phyloP scores from a whole-genome alignment of 2,329 filamentous ascomycete genomes.

The Lithohypha guttulata region DNA sequence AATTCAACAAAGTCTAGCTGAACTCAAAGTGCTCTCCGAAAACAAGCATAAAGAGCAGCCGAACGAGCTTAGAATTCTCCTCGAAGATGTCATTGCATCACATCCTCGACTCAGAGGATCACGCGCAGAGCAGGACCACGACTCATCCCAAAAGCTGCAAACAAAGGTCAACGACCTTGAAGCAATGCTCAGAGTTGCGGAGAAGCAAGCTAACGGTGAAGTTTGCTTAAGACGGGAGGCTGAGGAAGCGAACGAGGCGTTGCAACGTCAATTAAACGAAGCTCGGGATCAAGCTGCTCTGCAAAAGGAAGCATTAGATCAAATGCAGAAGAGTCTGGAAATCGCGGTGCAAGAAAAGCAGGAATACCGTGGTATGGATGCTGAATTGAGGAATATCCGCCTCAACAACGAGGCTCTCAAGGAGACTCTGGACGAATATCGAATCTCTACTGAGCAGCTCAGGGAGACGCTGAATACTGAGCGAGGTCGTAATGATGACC shows the following conservation, averaged over 20 bases:
- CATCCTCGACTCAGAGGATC: conserved; percentile 44
- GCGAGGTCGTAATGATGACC: conserved; percentile 7
- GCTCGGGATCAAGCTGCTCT: conserved; percentile 47
- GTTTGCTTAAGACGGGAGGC: conserved; percentile 52
- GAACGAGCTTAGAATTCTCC: conserved; percentile 49
- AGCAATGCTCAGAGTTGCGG: conserved; percentile 53
- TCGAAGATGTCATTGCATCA: conserved; percentile 52
- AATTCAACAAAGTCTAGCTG: conserved; percentile 12
- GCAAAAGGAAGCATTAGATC: conserved; percentile 43
- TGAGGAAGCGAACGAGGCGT: conserved; percentile 61
- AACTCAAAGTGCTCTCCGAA: conserved; percentile 32
- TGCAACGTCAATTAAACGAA: conserved; percentile 57
- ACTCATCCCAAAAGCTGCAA: conserved; percentile 40
- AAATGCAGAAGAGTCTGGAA: conserved; percentile 54
- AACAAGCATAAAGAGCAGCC: conserved; percentile 28
- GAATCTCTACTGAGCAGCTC: conserved; percentile 26
- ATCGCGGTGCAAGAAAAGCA: conserved; percentile 59
- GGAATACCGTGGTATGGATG: conserved; percentile 47
- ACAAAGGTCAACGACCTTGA: conserved; percentile 58
- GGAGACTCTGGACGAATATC: conserved; percentile 54
- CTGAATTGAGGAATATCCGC: conserved; percentile 43
- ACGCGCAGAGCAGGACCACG: conserved; percentile 40
- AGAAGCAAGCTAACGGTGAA: conserved; percentile 55
- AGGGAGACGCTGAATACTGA: conserved; percentile 5
- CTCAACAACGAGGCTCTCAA: conserved; percentile 52